These are phyloP conservation scores for Canariomyces notabilis DNA, from an alignment of 2,329 filamentous ascomycete species.

Conservation along the genomic window DNA sequence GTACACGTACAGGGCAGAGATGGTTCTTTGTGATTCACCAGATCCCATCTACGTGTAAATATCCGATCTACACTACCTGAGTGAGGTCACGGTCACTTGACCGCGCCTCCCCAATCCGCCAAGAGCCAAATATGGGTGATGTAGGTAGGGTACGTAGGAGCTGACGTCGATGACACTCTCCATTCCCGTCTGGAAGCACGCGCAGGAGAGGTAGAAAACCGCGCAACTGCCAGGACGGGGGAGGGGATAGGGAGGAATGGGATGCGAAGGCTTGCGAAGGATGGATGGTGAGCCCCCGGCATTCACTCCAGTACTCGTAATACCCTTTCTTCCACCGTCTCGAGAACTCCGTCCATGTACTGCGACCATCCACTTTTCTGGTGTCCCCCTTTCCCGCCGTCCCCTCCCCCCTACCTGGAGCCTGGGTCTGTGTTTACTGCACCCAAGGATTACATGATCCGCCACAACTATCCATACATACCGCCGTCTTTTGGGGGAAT, in stretches of 20 bases:
- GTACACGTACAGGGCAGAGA: no score
- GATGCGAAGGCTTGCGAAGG: not conserved
- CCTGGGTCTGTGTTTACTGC: constrained; percentile 24
- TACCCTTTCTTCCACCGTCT: not conserved
- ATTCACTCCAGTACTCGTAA: not conserved
- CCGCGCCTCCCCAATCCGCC: not conserved
- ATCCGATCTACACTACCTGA: not conserved
- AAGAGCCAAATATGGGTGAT: not conserved
- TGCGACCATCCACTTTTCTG: not conserved
- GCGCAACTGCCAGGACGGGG: not conserved
- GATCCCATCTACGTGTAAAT: not conserved
- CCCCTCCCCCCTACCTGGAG: constrained; percentile 17
- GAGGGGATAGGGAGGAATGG: not conserved
- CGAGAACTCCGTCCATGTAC: constrained; percentile 1
- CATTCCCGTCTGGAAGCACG: no score
- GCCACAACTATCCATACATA: constrained; percentile 13
- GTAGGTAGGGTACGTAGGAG: not conserved
- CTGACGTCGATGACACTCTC: no score
- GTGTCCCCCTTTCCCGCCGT: not conserved
- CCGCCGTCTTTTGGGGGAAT: constrained; percentile 17
- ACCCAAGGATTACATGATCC: constrained; percentile 20
- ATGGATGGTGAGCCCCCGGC: not conserved
- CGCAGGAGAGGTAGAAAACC: not conserved
- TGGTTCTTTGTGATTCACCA: not conserved
- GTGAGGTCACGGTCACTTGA: not conserved